Evolutionary conservation across 192 early-diverging fungal genomes (phyloP).

Genomic region (Dispira parvispora): DNA sequence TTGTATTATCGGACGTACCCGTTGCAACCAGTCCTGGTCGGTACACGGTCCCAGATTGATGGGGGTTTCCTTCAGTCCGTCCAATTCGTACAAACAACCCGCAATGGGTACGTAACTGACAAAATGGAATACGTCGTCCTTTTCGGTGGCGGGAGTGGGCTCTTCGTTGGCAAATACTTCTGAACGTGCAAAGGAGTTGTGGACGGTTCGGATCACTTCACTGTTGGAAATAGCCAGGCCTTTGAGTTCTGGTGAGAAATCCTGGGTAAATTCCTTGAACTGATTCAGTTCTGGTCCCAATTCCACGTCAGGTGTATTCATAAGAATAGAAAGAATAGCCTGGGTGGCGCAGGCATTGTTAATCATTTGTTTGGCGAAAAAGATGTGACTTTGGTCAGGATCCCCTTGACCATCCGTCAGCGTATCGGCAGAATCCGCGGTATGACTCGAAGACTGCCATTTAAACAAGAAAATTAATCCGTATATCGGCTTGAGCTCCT

Average conservation of each 20-base stretch:
- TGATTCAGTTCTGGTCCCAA: slow-evolving; percentile 46
- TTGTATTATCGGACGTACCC: slow-evolving; percentile 47
- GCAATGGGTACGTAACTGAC: slow-evolving; percentile 58
- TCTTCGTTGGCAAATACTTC: slow-evolving; percentile 61
- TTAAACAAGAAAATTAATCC: slow-evolving; percentile 78
- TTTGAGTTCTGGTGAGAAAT: slow-evolving; percentile 54
- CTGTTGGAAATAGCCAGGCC: slow-evolving; percentile 65
- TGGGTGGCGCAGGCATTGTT: slow-evolving; percentile 78
- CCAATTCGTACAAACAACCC: slow-evolving; percentile 59
- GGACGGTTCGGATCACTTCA: slow-evolving; percentile 52
- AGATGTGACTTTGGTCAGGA: slow-evolving; percentile 23
- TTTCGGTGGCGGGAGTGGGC: slow-evolving; percentile 27
- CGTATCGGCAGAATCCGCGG: slow-evolving; percentile 12
- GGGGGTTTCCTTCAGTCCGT: slow-evolving; percentile 51
- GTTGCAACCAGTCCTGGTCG: slow-evolving; percentile 45
- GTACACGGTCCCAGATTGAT: slow-evolving; percentile 47
- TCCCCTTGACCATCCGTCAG: too few species aligned
- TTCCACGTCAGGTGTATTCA: slow-evolving; percentile 48
- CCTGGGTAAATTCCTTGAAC: slow-evolving; percentile 51
- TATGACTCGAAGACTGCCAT: slow-evolving; percentile 26
- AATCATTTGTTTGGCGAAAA: slow-evolving; percentile 60
- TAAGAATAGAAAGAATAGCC: slow-evolving; percentile 58
- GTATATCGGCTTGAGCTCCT: slow-evolving; percentile 48
- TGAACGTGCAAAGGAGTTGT: slow-evolving; percentile 63
- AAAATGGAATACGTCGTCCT: slow-evolving; percentile 64